phyloP scores from a whole-genome alignment of 371 early-diverging fungal species.

The Lichtheimia corymbifera region DNA sequence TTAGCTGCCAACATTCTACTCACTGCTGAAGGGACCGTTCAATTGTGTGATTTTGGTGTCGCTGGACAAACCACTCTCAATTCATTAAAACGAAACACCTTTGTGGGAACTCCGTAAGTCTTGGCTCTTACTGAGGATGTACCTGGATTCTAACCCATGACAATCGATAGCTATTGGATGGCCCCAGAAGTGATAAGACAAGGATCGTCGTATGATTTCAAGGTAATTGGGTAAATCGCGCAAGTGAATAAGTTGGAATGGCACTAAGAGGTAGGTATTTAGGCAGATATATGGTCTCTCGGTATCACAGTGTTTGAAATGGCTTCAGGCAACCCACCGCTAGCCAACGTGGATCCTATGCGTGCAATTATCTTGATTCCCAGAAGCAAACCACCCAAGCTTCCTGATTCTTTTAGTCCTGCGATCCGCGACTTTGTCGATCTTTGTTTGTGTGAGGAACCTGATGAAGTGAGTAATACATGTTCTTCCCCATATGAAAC shows the following conservation, averaged over 20 bases:
- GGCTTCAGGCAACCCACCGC: slow-evolving; percentile 93
- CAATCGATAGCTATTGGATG: slow-evolving; percentile 73
- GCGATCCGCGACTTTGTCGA: slow-evolving; percentile 89
- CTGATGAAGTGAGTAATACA: slow-evolving; percentile 63
- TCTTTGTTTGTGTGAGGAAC: slow-evolving; percentile 84
- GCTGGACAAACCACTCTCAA: slow-evolving; percentile 75
- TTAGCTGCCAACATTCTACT: slow-evolving; percentile 89
- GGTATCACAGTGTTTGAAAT: slow-evolving; percentile 98
- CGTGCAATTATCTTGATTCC: slow-evolving; percentile 90
- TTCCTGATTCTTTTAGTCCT: slow-evolving; percentile 76
- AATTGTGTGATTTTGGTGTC: slow-evolving; percentile 94
- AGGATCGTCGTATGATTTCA: slow-evolving; percentile 76
- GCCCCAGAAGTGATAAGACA: slow-evolving; percentile 89
- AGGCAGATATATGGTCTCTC: slow-evolving; percentile 91
- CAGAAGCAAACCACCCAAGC: slow-evolving; percentile 64
- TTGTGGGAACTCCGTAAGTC: slow-evolving; percentile 85
- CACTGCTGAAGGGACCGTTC: slow-evolving; percentile 89
- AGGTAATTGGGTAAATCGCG: slow-evolving; percentile 38
- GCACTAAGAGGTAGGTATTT: background rate
- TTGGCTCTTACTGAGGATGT: slow-evolving; percentile 25
- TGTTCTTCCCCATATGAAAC: background rate
- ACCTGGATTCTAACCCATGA: slow-evolving; percentile 4
- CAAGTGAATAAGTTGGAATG: too few relatives aligned
- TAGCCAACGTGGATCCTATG: slow-evolving; percentile 91
- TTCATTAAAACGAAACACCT: slow-evolving; percentile 77